phyloP scores from a whole-genome alignment of 768 basidiomycete genomes.

The Termitomyces sp. region DNA sequence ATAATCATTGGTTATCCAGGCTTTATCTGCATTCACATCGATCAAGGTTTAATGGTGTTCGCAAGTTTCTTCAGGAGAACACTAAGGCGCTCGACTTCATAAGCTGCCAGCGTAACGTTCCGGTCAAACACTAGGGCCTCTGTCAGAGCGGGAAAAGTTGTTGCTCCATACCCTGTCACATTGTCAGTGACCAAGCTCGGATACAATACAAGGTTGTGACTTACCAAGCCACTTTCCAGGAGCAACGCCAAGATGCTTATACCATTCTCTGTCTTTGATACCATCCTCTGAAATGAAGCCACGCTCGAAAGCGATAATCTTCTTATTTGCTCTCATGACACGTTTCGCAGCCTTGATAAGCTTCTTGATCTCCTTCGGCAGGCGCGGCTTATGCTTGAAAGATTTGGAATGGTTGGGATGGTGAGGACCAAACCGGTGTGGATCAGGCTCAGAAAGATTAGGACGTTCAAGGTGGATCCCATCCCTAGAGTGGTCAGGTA shows the following conservation, averaged over 20 bases:
- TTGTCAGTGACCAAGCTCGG: not conserved
- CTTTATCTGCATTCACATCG: not conserved
- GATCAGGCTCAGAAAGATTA: not conserved
- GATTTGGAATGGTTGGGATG: not conserved
- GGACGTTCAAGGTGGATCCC: not conserved
- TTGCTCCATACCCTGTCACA: constrained; percentile 69
- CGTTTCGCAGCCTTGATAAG: constrained; percentile 55
- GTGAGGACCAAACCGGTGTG: too few species aligned
- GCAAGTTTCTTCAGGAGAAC: constrained; percentile 50
- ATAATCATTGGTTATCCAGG: not conserved
- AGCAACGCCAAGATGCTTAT: constrained; percentile 77
- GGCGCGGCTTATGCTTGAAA: not conserved
- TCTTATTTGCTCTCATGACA: constrained; percentile 55
- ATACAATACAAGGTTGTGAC: constrained; percentile 12
- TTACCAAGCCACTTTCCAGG: constrained; percentile 82
- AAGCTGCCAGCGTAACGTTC: constrained; percentile 51
- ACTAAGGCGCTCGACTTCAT: constrained; percentile 55
- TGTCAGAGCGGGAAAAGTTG: constrained; percentile 74
- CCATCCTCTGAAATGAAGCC: constrained; percentile 79
- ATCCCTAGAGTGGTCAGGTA: not conserved
- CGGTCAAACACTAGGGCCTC: constrained; percentile 72
- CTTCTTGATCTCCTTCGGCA: constrained; percentile 22
- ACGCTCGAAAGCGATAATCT: constrained; percentile 65
- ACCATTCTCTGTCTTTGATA: constrained; percentile 81
- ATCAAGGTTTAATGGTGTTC: constrained; percentile 26